Evolutionary conservation across 257 asterid species (phyloP).

Genomic region (Nicotiana sylvestris): DNA sequence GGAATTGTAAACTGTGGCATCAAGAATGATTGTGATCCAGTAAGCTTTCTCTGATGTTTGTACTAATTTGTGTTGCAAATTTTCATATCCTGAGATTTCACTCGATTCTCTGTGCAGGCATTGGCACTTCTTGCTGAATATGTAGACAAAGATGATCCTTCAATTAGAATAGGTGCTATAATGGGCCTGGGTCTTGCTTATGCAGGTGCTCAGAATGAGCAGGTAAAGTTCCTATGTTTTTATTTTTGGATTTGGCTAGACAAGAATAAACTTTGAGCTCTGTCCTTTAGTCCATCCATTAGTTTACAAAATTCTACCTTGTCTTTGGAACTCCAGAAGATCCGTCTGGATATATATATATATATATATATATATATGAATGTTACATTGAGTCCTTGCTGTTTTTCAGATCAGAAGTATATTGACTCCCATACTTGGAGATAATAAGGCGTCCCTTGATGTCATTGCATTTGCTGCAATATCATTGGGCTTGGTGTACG

Average conservation of each 20-base stretch:
- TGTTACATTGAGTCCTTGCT: slow-evolving; percentile 14
- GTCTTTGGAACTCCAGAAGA: neutral
- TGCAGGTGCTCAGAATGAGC: slow-evolving; percentile 86
- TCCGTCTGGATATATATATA: neutral
- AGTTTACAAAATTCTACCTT: neutral
- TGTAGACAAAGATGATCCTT: slow-evolving; percentile 67
- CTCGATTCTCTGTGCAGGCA: slow-evolving; percentile 10
- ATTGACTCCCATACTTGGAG: slow-evolving; percentile 70
- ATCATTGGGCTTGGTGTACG: slow-evolving; percentile 76
- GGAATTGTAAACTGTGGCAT: slow-evolving; percentile 82
- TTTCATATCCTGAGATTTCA: slow-evolving; percentile 5
- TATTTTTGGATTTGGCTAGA: neutral
- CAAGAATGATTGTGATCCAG: slow-evolving; percentile 90
- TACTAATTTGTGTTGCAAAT: neutral
- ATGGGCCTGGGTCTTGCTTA: slow-evolving; percentile 98
- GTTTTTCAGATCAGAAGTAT: slow-evolving; percentile 51
- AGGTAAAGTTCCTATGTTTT: slow-evolving; percentile 28
- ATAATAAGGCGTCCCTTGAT: slow-evolving; percentile 72
- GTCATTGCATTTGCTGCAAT: slow-evolving; percentile 87
- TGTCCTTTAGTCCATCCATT: neutral
- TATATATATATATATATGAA: too few species aligned
- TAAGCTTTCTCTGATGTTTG: slow-evolving; percentile 29
- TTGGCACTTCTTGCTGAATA: slow-evolving; percentile 72
- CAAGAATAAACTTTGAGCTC: neutral
- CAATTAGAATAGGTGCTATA: slow-evolving; percentile 85